Conservation (phyloP, 495 filamentous ascomycete genomes). For the Aspergillus homomorphus region DNA sequence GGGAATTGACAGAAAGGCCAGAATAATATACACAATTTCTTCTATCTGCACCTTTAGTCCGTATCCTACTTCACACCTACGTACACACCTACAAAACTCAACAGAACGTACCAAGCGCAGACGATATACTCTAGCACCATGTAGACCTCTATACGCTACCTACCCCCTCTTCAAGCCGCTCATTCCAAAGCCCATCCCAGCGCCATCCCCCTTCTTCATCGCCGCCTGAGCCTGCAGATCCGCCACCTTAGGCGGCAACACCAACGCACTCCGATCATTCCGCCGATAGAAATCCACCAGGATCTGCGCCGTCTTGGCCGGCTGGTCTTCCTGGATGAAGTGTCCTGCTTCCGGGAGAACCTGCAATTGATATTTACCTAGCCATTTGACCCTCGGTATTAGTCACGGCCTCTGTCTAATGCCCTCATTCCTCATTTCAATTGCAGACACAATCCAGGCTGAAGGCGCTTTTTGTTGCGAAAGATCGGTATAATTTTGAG, state of each 20-base stretch:
- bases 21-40: neutral
- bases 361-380: constrained; percentile 91
- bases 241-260: constrained; percentile 86
- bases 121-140: neutral
- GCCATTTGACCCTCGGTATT: too few relatives aligned
- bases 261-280: constrained; percentile 79
- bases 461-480: neutral
- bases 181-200: constrained; percentile 4
- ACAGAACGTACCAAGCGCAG: neutral
- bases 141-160: neutral
- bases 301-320: constrained; percentile 77
- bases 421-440: too few relatives aligned
- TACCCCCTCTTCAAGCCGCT: neutral
- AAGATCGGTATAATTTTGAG: too few relatives aligned
- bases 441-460: too few relatives aligned
- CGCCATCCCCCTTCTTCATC: constrained; percentile 37
- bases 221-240: constrained; percentile 51
- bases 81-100: neutral
- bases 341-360: constrained; percentile 95
- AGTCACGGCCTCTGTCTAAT: too few relatives aligned
- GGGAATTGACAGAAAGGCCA: neutral
- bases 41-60: neutral
- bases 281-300: constrained; percentile 87
- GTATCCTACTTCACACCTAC: neutral
- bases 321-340: constrained; percentile 93